These are phyloP conservation scores for Chloranthus sessilifolius DNA, from an alignment of 164 flowering plant genomes.

Conservation along the genomic window DNA sequence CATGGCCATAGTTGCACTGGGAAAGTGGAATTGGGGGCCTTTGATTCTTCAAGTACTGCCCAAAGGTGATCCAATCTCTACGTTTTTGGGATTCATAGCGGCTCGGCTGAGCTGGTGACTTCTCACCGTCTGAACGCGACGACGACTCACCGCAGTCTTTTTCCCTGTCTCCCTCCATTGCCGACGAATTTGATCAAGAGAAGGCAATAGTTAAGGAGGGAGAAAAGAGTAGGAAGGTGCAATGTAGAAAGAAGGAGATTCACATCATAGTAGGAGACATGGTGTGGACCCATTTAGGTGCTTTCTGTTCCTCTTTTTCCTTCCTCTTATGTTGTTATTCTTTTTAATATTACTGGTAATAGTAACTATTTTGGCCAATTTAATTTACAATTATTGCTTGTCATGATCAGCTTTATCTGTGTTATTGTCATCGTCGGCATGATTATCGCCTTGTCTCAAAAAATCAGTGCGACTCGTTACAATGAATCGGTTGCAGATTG, in stretches of 20 bases:
- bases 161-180: constrained; percentile 25
- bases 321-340: constrained; percentile 18
- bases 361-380: constrained; percentile 10
- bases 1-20: constrained; percentile 46
- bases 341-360: constrained; percentile 22
- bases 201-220: constrained; percentile 9
- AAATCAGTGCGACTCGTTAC: too few relatives aligned
- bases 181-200: not conserved
- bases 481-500: too few relatives aligned
- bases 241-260: constrained; percentile 34
- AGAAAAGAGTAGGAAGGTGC: constrained; percentile 18
- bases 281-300: constrained; percentile 41
- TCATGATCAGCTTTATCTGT: too few relatives aligned
- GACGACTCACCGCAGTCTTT: constrained; percentile 28
- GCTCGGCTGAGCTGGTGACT: constrained; percentile 30
- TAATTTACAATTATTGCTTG: constrained; percentile 11
- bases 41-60: constrained; percentile 55
- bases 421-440: constrained; percentile 8
- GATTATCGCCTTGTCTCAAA: not conserved
- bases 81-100: constrained; percentile 60
- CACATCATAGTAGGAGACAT: constrained; percentile 43
- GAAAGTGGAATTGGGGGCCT: constrained; percentile 41
- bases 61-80: constrained; percentile 59
- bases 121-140: constrained; percentile 18
- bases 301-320: constrained; percentile 38